phyloP scores from a whole-genome alignment of 1,284 basidiomycete species.

The Lentinus polychrous region DNA sequence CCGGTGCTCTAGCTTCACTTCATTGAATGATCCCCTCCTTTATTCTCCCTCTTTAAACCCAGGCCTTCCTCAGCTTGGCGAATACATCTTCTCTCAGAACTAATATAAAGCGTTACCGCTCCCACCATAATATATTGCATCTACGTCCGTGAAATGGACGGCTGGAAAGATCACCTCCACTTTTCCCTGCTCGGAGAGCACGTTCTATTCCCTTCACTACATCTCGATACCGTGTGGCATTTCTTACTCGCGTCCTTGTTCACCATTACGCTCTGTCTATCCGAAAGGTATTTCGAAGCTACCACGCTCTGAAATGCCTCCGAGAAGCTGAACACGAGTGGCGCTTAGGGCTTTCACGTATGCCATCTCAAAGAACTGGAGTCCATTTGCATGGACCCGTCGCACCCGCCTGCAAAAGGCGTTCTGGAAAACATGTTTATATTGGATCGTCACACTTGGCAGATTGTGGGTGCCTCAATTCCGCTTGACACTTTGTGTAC shows the following conservation, averaged over 20 bases:
- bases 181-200: constrained; percentile 49
- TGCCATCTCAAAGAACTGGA: constrained; percentile 39
- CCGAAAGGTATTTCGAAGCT: constrained; percentile 54
- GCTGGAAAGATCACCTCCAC: constrained; percentile 44
- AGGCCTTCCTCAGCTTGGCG: too few species aligned
- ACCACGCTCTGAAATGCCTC: constrained; percentile 1
- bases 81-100: too few species aligned
- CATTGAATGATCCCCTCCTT: too few species aligned
- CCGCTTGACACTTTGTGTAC: constrained; percentile 7
- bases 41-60: too few species aligned
- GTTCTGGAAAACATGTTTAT: constrained; percentile 47
- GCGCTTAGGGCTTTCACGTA: constrained; percentile 42
- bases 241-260: constrained; percentile 39
- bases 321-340: background rate
- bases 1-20: too few species aligned
- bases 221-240: constrained; percentile 40
- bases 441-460: constrained; percentile 48
- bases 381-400: constrained; percentile 29
- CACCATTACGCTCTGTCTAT: constrained; percentile 41
- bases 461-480: constrained; percentile 43
- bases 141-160: constrained; percentile 27
- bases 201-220: constrained; percentile 46
- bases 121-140: background rate
- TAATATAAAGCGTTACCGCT: too few species aligned
- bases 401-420: constrained; percentile 38